These are phyloP conservation scores for Boletus insuetus DNA, from an alignment of 768 basidiomycete species.

Conservation along the genomic window DNA sequence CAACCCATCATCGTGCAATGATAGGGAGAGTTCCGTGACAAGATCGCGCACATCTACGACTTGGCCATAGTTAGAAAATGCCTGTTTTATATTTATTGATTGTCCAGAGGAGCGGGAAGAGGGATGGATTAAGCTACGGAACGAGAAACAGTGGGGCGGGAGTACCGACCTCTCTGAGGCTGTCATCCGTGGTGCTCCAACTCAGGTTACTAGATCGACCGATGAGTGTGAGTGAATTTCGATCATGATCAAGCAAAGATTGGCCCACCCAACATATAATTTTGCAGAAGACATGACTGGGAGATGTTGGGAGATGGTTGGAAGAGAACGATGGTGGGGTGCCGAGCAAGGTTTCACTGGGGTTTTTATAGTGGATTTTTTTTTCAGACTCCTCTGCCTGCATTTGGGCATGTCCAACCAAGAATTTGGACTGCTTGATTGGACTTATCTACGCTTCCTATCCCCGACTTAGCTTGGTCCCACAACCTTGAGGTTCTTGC, in stretches of 20 bases:
- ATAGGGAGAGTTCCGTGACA: constrained; percentile 28
- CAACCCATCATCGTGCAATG: constrained; percentile 31
- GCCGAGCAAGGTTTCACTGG: constrained; percentile 16
- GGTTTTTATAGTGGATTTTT: constrained; percentile 27
- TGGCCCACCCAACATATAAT: constrained; percentile 33
- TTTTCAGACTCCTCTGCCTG: constrained; percentile 35
- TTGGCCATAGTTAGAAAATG: constrained; percentile 43
- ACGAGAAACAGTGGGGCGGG: neutral
- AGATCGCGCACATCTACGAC: constrained; percentile 50
- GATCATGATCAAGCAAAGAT: neutral
- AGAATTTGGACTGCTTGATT: neutral
- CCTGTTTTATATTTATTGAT: constrained; percentile 24
- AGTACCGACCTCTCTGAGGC: constrained; percentile 24
- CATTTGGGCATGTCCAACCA: constrained; percentile 25
- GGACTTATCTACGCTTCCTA: constrained; percentile 12
- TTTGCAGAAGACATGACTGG: constrained; percentile 29
- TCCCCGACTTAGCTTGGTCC: neutral
- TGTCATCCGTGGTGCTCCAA: constrained; percentile 32
- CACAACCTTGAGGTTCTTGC: neutral
- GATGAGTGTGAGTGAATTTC: neutral
- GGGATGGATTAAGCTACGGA: constrained; percentile 6
- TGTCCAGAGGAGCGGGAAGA: neutral
- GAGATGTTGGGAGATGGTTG: neutral
- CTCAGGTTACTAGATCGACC: constrained; percentile 28
- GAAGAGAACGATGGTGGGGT: constrained; percentile 14